phyloP scores from a whole-genome alignment of 345 rosid species.

The Raphanus raphanistrum region DNA sequence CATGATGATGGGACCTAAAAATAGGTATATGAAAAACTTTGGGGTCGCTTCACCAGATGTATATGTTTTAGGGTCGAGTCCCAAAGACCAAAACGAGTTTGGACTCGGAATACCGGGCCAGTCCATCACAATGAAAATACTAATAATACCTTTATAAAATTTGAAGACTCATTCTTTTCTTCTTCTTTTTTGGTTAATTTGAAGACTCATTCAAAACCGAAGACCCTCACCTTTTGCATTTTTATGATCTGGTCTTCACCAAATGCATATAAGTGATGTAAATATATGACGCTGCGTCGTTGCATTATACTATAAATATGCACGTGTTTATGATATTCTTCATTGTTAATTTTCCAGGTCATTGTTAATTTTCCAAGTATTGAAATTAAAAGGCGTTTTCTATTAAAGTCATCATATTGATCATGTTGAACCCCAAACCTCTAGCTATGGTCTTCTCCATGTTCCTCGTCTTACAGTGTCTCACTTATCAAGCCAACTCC shows the following conservation, averaged over 20 bases:
- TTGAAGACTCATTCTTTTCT: constrained; percentile 7
- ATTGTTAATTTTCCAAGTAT: background rate
- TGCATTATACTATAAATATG: background rate
- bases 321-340: constrained; percentile 10
- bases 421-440: constrained; percentile 11
- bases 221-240: constrained; percentile 21
- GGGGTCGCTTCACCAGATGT: background rate
- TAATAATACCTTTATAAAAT: background rate
- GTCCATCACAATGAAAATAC: background rate
- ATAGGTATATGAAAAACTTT: background rate
- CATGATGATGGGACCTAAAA: background rate
- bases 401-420: background rate
- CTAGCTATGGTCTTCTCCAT: background rate
- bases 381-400: background rate
- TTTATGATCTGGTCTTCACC: constrained; percentile 30
- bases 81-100: background rate
- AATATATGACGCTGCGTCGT: constrained; percentile 10
- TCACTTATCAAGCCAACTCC: constrained; percentile 20
- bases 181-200: too few species aligned
- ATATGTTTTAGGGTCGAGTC: background rate
- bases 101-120: background rate
- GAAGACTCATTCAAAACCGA: constrained; percentile 27
- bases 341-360: background rate
- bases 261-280: constrained; percentile 28
- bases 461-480: constrained; percentile 7